A percentile compares a stretch with the other conserved stretches of the same genome.
phyloP scores from a whole-genome alignment of 139 green algal genomes.

The Volvox africanus region DNA sequence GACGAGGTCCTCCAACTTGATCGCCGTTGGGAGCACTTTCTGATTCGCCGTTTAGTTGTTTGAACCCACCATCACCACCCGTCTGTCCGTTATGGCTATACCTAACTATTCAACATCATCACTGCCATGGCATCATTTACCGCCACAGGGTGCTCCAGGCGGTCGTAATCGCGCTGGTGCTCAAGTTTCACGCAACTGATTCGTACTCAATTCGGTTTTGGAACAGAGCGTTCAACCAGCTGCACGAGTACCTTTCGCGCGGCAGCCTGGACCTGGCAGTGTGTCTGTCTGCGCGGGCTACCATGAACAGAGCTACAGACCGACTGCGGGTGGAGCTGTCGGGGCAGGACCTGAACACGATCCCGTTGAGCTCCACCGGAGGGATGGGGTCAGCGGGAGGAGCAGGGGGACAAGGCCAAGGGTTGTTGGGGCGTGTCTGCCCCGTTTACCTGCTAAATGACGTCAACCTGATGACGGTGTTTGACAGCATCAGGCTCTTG shows the following conservation, averaged over 20 bases:
- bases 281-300: constrained; percentile 55
- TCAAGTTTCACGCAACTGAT: constrained; percentile 63
- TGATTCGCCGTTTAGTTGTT: too few species aligned
- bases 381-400: not conserved
- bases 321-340: constrained; percentile 33
- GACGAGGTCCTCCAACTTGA: too few species aligned
- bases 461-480: constrained; percentile 60
- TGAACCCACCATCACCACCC: not conserved
- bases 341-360: constrained; percentile 20
- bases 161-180: constrained; percentile 58
- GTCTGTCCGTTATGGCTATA: not conserved
- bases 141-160: constrained; percentile 69
- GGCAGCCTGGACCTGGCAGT: constrained; percentile 74
- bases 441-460: constrained; percentile 60
- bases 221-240: constrained; percentile 50
- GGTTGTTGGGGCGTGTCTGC: constrained; percentile 18
- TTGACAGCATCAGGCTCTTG: constrained; percentile 58
- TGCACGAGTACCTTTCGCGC: constrained; percentile 68
- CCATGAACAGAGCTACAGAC: constrained; percentile 19
- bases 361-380: too few species aligned
- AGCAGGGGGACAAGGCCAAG: not conserved
- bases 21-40: too few species aligned
- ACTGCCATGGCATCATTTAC: too few species aligned
- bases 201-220: constrained; percentile 51
- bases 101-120: not conserved